These are phyloP conservation scores for Naegleria fowleri DNA, from an alignment of 208 protist species.

Conservation along the genomic window DNA sequence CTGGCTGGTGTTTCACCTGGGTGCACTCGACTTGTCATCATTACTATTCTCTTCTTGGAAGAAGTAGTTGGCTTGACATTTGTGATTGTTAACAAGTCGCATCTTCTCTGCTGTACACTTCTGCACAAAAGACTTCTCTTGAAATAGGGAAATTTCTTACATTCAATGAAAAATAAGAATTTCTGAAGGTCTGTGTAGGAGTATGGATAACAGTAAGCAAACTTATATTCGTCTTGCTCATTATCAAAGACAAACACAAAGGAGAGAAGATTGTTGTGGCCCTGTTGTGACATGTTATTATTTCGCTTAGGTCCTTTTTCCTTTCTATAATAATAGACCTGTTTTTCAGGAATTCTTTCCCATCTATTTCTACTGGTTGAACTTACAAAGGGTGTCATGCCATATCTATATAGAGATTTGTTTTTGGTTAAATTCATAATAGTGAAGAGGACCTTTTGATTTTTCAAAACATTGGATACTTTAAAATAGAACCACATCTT, in stretches of 20 bases:
- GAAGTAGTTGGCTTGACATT: neutral
- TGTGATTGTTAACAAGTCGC: neutral
- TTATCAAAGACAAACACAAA: slow-evolving; percentile 49
- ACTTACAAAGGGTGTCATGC: slow-evolving; percentile 48
- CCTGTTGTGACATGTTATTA: neutral
- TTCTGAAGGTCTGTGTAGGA: slow-evolving; percentile 41
- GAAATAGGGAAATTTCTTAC: slow-evolving; percentile 39
- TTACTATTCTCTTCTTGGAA: slow-evolving; percentile 26
- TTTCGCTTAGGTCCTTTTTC: slow-evolving; percentile 11
- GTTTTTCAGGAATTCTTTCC: slow-evolving; percentile 37
- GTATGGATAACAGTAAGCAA: slow-evolving; percentile 52
- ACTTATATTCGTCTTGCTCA: slow-evolving; percentile 47
- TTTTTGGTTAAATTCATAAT: slow-evolving; percentile 52
- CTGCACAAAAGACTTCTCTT: slow-evolving; percentile 35
- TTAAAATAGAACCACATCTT: slow-evolving; percentile 53
- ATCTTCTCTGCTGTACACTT: slow-evolving; percentile 33
- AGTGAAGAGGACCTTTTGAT: slow-evolving; percentile 44
- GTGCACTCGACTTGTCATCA: slow-evolving; percentile 50
- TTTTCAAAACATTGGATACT: slow-evolving; percentile 43
- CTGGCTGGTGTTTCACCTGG: slow-evolving; percentile 51
- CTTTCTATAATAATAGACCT: slow-evolving; percentile 39
- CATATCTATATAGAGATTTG: slow-evolving; percentile 46
- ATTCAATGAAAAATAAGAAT: slow-evolving; percentile 35
- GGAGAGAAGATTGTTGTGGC: slow-evolving; percentile 25
- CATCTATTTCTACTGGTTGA: slow-evolving; percentile 34